phyloP scores from a whole-genome alignment of 129 eudicot genomes.

The Deinandra increscens region DNA sequence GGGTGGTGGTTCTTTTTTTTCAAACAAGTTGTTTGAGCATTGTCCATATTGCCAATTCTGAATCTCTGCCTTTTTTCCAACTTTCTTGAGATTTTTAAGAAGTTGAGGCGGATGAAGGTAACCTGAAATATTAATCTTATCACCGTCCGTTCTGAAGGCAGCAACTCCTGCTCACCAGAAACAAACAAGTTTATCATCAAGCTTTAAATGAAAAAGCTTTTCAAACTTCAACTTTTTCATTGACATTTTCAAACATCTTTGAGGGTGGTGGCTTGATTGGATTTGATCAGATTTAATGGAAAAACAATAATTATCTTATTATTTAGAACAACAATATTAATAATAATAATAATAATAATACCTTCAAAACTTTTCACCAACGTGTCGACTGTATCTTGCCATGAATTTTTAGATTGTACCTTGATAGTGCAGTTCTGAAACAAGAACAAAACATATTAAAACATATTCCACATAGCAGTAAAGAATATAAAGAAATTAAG shows the following conservation, averaged over 20 bases:
- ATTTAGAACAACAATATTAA: too few relatives aligned
- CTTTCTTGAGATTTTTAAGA: constrained; percentile 26
- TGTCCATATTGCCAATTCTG: constrained; percentile 38
- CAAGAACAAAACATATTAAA: not conserved
- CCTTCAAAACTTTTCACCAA: constrained; percentile 1
- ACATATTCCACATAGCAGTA: not conserved
- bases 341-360: not conserved
- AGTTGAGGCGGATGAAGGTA: constrained; percentile 36
- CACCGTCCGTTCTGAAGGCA: constrained; percentile 37
- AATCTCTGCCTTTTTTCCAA: constrained; percentile 28
- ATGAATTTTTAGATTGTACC: not conserved
- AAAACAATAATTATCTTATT: too few relatives aligned
- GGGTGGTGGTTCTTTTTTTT: not conserved
- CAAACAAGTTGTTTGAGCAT: constrained; percentile 40
- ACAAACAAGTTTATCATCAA: too few relatives aligned
- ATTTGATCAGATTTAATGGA: too few relatives aligned
- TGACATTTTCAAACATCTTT: too few relatives aligned
- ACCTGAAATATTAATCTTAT: constrained; percentile 37
- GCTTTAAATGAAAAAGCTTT: too few relatives aligned
- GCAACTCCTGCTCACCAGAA: constrained; percentile 19
- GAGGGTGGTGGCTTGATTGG: too few relatives aligned
- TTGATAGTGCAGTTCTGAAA: constrained; percentile 5
- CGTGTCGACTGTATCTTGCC: not conserved
- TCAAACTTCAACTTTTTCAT: too few relatives aligned
- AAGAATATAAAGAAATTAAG: not conserved